Conservation (phyloP, 495 filamentous ascomycete genomes). For the Penicillium waksmanii region DNA sequence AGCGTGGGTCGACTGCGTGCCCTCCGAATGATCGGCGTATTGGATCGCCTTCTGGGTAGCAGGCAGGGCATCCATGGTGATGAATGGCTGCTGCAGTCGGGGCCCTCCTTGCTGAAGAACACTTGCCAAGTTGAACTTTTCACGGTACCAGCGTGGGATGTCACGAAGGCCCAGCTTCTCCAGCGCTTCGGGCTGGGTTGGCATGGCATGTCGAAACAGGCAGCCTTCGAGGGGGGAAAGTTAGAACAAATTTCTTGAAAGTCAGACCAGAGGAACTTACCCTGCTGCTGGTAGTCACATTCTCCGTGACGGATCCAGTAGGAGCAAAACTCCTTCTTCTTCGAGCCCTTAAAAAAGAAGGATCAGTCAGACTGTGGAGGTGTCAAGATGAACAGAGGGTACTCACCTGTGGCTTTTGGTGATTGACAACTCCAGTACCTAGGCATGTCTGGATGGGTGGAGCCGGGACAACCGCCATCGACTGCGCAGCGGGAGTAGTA, state of each 20-base stretch:
- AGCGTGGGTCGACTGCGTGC: too few species aligned
- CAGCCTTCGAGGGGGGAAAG: constrained; percentile 54
- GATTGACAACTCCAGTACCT: too few species aligned
- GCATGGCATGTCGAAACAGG: constrained; percentile 87
- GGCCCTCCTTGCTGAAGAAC: constrained; percentile 6
- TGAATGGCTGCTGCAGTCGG: too few species aligned
- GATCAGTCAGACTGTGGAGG: neutral
- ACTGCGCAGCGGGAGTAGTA: too few species aligned
- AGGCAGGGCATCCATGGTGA: too few species aligned
- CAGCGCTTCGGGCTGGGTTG: constrained; percentile 61
- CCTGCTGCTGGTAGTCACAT: constrained; percentile 83
- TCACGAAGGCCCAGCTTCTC: constrained; percentile 61
- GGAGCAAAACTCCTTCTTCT: constrained; percentile 78
- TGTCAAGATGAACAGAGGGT: neutral
- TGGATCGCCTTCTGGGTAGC: too few species aligned
- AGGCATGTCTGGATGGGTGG: too few species aligned
- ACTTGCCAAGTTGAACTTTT: constrained; percentile 44
- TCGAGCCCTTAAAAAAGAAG: neutral
- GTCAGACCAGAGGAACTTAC: constrained; percentile 23
- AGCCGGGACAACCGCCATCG: too few species aligned
- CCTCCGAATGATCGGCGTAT: too few species aligned
- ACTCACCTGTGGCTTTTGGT: neutral
- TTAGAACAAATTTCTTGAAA: constrained; percentile 9
- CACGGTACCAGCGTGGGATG: constrained; percentile 61
- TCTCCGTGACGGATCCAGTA: constrained; percentile 84